phyloP scores from a whole-genome alignment of 106 monocot species.

The Platanthera guangdongensis region DNA sequence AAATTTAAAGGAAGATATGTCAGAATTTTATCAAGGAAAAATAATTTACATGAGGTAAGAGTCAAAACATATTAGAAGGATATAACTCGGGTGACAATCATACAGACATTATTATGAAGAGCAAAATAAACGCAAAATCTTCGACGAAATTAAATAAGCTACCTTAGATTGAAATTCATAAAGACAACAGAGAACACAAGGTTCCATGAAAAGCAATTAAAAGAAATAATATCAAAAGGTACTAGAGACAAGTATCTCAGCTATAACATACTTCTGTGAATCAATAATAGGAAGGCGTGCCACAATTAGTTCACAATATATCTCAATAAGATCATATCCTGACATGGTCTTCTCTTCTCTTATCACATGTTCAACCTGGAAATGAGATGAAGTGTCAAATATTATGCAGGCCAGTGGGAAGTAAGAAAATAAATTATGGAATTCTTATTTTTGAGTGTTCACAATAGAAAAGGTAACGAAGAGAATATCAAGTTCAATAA shows the following conservation, averaged over 20 bases:
- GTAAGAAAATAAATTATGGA: background rate
- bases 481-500: background rate
- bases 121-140: no score
- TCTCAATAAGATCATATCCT: constrained; percentile 74
- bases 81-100: no score
- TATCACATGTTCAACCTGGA: constrained; percentile 93
- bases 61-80: no score
- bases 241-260: background rate
- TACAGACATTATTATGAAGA: no score
- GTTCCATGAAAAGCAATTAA: background rate
- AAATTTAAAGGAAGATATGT: no score
- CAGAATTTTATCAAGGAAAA: no score
- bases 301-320: constrained; percentile 84
- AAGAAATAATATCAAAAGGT: background rate
- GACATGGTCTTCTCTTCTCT: constrained; percentile 84
- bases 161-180: background rate
- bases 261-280: constrained; percentile 65
- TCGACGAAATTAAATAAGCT: background rate
- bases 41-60: no score
- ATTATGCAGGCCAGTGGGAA: background rate
- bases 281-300: constrained; percentile 70
- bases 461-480: constrained; percentile 5
- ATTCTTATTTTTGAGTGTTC: background rate
- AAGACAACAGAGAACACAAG: background rate
- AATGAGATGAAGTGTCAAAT: background rate